phyloP scores from a whole-genome alignment of 2,329 filamentous ascomycete species.

The Lecanicillium sp. region DNA sequence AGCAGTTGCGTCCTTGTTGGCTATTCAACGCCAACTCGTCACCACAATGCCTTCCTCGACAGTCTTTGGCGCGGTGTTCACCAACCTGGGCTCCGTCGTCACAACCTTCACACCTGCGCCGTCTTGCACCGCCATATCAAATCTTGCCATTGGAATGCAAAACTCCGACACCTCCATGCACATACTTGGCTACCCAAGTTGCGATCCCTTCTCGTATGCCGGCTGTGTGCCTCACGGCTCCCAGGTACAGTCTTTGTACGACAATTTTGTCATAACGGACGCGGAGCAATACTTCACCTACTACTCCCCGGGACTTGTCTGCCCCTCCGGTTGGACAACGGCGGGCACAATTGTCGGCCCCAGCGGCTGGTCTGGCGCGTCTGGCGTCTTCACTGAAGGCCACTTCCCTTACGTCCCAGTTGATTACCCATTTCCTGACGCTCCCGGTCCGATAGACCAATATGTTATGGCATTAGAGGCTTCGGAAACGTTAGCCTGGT shows the following conservation, averaged over 20 bases:
- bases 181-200: conserved; percentile 5
- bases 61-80: conserved; percentile 14
- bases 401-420: background rate
- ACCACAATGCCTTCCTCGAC: conserved; percentile 18
- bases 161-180: too few relatives aligned
- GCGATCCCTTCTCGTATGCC: conserved; percentile 1
- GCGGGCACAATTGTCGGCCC: conserved; percentile 11
- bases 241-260: conserved; percentile 8
- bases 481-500: conserved; percentile 15
- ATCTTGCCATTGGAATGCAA: background rate
- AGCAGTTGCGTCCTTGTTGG: too few relatives aligned
- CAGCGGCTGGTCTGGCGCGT: background rate
- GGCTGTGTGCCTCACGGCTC: conserved; percentile 16
- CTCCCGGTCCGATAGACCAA: background rate
- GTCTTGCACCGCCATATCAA: conserved; percentile 14
- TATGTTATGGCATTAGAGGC: conserved; percentile 8
- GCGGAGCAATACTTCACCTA: conserved; percentile 9
- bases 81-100: conserved; percentile 22
- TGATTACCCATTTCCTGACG: too few relatives aligned
- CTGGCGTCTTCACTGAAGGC: conserved; percentile 11
- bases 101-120: conserved; percentile 19
- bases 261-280: background rate
- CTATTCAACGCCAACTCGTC: too few relatives aligned
- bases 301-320: conserved; percentile 17
- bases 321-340: conserved; percentile 17